Evolutionary conservation across 169 alveolate species (phyloP), one percentile per base, ranked within the genome.

Genomic region (Sarcocystis neurona): DNA sequence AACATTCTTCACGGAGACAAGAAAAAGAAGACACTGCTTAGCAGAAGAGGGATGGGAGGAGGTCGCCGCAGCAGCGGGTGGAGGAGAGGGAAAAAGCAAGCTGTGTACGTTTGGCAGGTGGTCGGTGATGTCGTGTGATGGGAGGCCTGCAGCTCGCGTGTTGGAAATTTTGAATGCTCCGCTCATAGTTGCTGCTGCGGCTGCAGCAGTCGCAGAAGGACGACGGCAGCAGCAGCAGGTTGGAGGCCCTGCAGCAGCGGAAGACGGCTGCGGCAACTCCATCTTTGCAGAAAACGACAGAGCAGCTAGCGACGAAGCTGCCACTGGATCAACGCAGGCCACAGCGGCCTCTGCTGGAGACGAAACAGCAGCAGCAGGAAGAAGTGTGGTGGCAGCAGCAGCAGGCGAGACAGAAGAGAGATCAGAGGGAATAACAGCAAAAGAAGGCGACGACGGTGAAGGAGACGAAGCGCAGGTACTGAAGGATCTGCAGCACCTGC

Each of bases 71-170:
- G 1, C 39, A 15, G 75, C 43, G 37, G 39, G 44, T 3, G 53
- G 37, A 27, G 82, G 82, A 15, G 34, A 72, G 23, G 43, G 75
- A n/a, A 10, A 12, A 3, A 12, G 3, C 46, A 63, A 12, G 1
- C 53, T n/a, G 18, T 72, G 82, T 39, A 72, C 82, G 6, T 72
- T 72, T 30, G 82, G 82, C 1, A 48, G 82, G 30, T 72, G 82
- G 82, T 72, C 82, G 3, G 1, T 43, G 82, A 23, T 72, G 58
- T 30, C 32, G 34, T 72, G 82, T 32, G 32, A 72, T 56, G 53
- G 34, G 23, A 72, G 27, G 47, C 82, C 58, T 0, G 82, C 82
- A 0, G 82, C 82, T 6, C 82, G 82, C 37, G 82, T 72, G 48
- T 30, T 72, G 56, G 82, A 72, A 30, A 72, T 72, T 39, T 34